Evolutionary conservation across 306 rosid species (phyloP), one percentile per base, ranked within the genome.

Genomic region (Prunus mira): DNA sequence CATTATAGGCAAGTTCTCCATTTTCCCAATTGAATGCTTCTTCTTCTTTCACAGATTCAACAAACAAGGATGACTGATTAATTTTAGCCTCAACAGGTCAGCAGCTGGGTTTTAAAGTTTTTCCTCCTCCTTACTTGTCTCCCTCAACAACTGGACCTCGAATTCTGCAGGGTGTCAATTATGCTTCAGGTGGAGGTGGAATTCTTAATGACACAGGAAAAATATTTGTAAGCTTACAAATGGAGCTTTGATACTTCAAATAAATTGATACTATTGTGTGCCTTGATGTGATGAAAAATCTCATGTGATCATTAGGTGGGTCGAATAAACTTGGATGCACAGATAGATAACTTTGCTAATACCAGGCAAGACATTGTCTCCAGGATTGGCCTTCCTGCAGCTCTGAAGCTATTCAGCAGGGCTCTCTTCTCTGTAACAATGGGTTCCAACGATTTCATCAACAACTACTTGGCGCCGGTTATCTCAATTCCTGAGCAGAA

Each of bases 151-250:
- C 70, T 3, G 96, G 91, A 45, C 43, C 81, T 3, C 80, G 75
- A n/a, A 38, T 87, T 83, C 79, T 93, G 64, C 77, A 76, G 55
- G 97, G 94, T 46, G 91, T 86, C 41, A 93, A 93, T 62, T 90
- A 90, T 81, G 97, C 94, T 41, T 93, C 94, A 28, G 94, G 94
- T 20, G 90, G 89, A 13, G 79, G 87, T 81, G 94, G 96, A 73
- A 89, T 90, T 87, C 87, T 90, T 41, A 93, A 93, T 57, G 5
- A 55, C 28, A 90, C 91, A 1, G 98, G 94, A 46, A 51, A 77
- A 52, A 50, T 80, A 41, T 90, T 89, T 76, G 96, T 89, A 76
- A 86, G 83, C 77, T 64, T 78, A 77, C 76, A 38, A 38, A 38
- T 38, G 9, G 43, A 38, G 43, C 43, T 38, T 38, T 38, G 43